phyloP scores from a whole-genome alignment of 371 early-diverging fungal genomes.

The Apophysomyces variabilis region DNA sequence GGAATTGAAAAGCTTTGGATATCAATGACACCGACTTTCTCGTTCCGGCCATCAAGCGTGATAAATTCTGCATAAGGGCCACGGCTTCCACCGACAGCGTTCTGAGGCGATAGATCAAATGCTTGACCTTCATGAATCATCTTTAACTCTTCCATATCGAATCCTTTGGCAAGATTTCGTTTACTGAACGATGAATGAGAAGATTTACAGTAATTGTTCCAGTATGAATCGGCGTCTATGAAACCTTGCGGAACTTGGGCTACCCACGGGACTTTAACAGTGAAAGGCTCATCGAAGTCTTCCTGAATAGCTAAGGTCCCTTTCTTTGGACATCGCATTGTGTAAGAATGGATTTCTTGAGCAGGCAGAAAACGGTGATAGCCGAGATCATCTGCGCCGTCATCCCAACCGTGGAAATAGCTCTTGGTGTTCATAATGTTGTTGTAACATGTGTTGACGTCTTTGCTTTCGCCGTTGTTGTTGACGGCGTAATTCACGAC shows the following conservation, averaged over 20 bases:
- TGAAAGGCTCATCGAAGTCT: constrained; percentile 50
- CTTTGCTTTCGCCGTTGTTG: constrained; percentile 59
- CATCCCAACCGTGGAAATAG: constrained; percentile 60
- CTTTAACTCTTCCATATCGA: constrained; percentile 40
- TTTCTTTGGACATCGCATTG: constrained; percentile 46
- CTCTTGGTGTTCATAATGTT: constrained; percentile 59
- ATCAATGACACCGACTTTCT: constrained; percentile 52
- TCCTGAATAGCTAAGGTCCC: constrained; percentile 45
- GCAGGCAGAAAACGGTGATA: constrained; percentile 60
- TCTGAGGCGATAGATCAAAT: constrained; percentile 28
- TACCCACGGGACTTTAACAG: constrained; percentile 56
- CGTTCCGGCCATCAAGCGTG: constrained; percentile 27
- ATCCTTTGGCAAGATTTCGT: constrained; percentile 16
- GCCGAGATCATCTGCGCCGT: constrained; percentile 59
- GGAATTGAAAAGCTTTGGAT: constrained; percentile 54
- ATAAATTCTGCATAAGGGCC: constrained; percentile 48
- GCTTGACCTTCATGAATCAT: constrained; percentile 44
- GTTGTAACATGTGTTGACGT: constrained; percentile 56
- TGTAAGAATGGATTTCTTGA: constrained; percentile 52
- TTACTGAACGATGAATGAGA: constrained; percentile 28
- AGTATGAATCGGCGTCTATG: constrained; percentile 42
- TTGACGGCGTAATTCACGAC: constrained; percentile 59
- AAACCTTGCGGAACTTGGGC: constrained; percentile 48
- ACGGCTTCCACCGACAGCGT: constrained; percentile 26
- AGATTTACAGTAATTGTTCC: constrained; percentile 48